Evolutionary conservation across 148 eudicot genomes (phyloP).

Genomic region (Silene latifolia): DNA sequence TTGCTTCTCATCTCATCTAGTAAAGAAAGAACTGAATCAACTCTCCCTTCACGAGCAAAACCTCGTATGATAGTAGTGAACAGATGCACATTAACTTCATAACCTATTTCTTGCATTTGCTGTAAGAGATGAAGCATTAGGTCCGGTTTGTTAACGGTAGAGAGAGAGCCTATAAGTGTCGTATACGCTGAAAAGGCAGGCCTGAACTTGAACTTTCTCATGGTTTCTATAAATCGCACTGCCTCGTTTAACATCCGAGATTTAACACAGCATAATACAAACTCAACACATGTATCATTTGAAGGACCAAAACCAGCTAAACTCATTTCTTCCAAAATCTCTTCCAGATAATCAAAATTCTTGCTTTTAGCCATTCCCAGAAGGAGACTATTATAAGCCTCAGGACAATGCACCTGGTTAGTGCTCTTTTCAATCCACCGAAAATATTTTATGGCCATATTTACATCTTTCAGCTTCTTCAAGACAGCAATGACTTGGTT

Average conservation of each 20-base stretch:
- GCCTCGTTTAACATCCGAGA: slow-evolving; percentile 55
- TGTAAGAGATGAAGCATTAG: slow-evolving; percentile 68
- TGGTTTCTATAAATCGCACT: slow-evolving; percentile 50
- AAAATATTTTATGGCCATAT: slow-evolving; percentile 64
- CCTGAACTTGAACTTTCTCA: slow-evolving; percentile 82
- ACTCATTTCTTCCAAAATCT: slow-evolving; percentile 91
- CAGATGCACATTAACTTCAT: slow-evolving; percentile 76
- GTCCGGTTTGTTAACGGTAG: slow-evolving; percentile 59
- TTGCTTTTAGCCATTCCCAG: slow-evolving; percentile 68
- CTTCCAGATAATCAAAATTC: slow-evolving; percentile 46
- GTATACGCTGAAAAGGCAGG: slow-evolving; percentile 95
- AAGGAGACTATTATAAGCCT: slow-evolving; percentile 80
- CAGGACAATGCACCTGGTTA: slow-evolving; percentile 60
- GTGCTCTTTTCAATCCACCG: slow-evolving; percentile 69
- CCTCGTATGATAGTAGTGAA: slow-evolving; percentile 80
- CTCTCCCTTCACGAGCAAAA: slow-evolving; percentile 73
- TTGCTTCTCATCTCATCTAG: slow-evolving; percentile 86
- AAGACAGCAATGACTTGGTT: slow-evolving; percentile 63
- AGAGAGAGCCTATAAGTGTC: slow-evolving; percentile 74
- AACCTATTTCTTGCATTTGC: slow-evolving; percentile 94
- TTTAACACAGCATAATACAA: slow-evolving; percentile 58
- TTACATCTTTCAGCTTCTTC: slow-evolving; percentile 60
- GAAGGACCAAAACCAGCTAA: slow-evolving; percentile 80
- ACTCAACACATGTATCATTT: slow-evolving; percentile 53
- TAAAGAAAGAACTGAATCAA: slow-evolving; percentile 82